Percentiles rank a stretch among this genome's conserved stretches.
Conservation (phyloP, 2,329 filamentous ascomycete genomes). For the Paecilomyces fulvus region DNA sequence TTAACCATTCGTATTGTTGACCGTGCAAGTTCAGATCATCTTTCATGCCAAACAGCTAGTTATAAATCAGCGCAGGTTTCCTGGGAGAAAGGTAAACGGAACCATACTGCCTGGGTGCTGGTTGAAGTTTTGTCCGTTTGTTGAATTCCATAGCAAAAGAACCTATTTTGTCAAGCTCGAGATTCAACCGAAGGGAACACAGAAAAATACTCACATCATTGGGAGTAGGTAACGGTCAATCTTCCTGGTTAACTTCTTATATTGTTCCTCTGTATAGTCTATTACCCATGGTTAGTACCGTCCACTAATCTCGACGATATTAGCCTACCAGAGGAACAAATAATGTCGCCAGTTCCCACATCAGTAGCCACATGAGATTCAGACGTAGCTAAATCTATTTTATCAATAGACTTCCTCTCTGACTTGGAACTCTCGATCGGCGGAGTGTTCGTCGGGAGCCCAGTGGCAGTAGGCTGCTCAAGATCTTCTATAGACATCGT, state of each 20-base stretch:
- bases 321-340: background rate
- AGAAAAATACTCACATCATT: conserved; percentile 30
- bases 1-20: conserved; percentile 12
- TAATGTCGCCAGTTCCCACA: background rate
- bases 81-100: background rate
- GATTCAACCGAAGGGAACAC: background rate
- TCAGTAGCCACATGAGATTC: background rate
- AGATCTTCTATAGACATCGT: background rate
- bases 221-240: conserved; percentile 40
- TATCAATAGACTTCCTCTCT: background rate
- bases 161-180: conserved; percentile 3
- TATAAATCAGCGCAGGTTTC: background rate
- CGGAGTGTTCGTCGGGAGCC: background rate
- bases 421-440: background rate
- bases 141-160: conserved; percentile 41
- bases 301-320: background rate
- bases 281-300: background rate
- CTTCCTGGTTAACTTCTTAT: conserved; percentile 32
- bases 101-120: conserved; percentile 23
- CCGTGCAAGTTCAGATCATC: conserved; percentile 19
- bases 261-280: conserved; percentile 31
- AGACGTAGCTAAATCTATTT: background rate
- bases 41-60: conserved; percentile 26
- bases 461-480: background rate
- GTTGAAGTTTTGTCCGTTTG: conserved; percentile 41